Conservation (phyloP, 768 basidiomycete genomes). For the Fomitopsis pulvina region DNA sequence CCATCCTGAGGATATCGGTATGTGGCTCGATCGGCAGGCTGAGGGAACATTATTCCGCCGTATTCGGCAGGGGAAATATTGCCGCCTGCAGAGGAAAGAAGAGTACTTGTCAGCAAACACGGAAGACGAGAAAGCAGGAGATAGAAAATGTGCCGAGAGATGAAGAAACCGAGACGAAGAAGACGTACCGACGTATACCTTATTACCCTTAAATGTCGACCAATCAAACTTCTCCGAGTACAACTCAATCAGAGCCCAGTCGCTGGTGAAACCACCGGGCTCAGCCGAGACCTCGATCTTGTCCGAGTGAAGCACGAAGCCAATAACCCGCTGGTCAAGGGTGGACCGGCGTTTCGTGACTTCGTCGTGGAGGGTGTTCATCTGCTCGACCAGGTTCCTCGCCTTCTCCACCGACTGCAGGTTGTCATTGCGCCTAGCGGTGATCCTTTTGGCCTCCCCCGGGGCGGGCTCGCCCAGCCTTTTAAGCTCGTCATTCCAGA, state of each 20-base stretch:
- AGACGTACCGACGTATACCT: constrained; percentile 25
- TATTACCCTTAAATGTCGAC: constrained; percentile 5
- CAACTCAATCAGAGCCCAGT: constrained; percentile 13
- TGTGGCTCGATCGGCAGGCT: neutral
- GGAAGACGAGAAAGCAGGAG: constrained; percentile 15
- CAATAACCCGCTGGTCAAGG: constrained; percentile 8
- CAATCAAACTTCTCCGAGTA: constrained; percentile 9
- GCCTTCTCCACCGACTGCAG: constrained; percentile 3
- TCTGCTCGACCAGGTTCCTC: constrained; percentile 7
- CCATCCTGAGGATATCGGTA: constrained; percentile 1
- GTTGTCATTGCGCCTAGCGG: constrained; percentile 3
- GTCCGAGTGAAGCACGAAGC: constrained; percentile 15
- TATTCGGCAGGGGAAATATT: no score
- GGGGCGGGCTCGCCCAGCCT: constrained; percentile 17
- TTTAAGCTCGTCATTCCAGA: constrained; percentile 17
- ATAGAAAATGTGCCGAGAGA: no score
- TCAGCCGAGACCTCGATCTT: constrained; percentile 6
- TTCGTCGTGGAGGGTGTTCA: constrained; percentile 4
- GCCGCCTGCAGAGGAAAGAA: constrained; percentile 14
- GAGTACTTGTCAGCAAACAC: no score
- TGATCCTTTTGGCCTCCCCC: constrained; percentile 14
- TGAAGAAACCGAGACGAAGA: constrained; percentile 1
- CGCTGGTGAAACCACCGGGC: constrained; percentile 10
- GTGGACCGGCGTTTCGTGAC: constrained; percentile 12
- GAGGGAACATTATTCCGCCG: no score